Evolutionary conservation across 176 grass and related monocot genomes (phyloP), one percentile per base, ranked within the genome.

Genomic region (Oryza brachyantha): DNA sequence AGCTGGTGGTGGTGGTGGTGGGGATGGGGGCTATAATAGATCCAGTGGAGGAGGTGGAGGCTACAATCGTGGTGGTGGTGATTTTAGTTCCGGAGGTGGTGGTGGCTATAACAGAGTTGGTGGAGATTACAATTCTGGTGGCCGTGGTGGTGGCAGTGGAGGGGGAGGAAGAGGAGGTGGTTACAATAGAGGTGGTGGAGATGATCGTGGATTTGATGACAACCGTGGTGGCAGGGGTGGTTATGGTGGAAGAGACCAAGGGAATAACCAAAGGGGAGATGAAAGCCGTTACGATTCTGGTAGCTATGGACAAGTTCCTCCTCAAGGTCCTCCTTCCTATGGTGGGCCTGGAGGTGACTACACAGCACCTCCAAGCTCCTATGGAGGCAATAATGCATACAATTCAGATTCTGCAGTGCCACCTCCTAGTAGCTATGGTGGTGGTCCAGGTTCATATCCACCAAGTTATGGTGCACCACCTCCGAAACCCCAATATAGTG

Each of bases 391-490:
- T 39, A 93, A 86, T 81, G 52, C 58, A 27, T 93, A 93, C 77
- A 80, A 64, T 79, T 79, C 71, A 22, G 90, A 97, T 64, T 69
- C 89, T 88, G 85, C 86, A 71, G 91, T 87, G 75, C 87, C 92
- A 25, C 94, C 89, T 66, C 86, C 91, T 74, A 93, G 75, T 79
- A 86, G 54, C 64, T 97, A 86, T 52, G 81, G 87, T 5, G 89
- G 85, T 59, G 94, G 80, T 29, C 89, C 87, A 42, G 87, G 84
- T n/a, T 94, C 94, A 50, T 92, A 92, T 64, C 89, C 87, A 54
- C 89, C 91, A 28, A 92, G 72, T 31, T 97, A 94, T 74, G 94
- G 91, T 57, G 85, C 77, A 39, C 94, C 89, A 27, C 89, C 94
- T 86, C 60, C 81, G 60, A 82, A 84, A 55, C 46, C 84, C 66